Base-by-base conservation (phyloP, 2,329 filamentous ascomycete genomes). In the Diaporthe australafricana region DNA sequence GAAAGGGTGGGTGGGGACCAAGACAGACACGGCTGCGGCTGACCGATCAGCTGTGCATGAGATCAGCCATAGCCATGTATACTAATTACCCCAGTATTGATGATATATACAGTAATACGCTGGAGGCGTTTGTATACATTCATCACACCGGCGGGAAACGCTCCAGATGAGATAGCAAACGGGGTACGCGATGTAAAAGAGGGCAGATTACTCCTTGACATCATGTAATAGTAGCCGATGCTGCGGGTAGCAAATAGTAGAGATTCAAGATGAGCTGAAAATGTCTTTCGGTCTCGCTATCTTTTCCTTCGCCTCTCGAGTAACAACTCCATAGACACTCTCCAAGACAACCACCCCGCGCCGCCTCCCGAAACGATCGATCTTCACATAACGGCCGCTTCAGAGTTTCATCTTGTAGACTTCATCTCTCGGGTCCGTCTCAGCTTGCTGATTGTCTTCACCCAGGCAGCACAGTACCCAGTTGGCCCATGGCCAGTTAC, bases 1-100 rank as follows among this genome's bases (percentile, higher is more conserved):
- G 40, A 17, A 63, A 35, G 42, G n/a, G 60, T 38, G 42, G n/a
- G 60, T 48, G 65, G 50, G 20, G 50, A 55, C 47, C 35, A 27
- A 53, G 16, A 17, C 30, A 30, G n/a, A n/a, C n/a, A n/a, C n/a
- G n/a, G n/a, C n/a, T n/a, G n/a, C 60, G 42, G 60, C 60, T 48
- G 42, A 63, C 42, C 27, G 27, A 63, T 48, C 60, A 63, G 60
- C 60, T 63, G 60, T 42, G 14, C 60, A 60, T n/a, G 9, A 45
- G 56, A 60, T 60, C 56, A 16, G n/a, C 30, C 56, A 45, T 38
- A 45, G 5, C 32, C 5, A 35, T 35, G 32, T 35, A 9, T 35
- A 35, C 32, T n/a, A n/a, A n/a, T n/a, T n/a, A n/a, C n/a, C n/a
- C n/a, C n/a, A n/a, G n/a, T n/a, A n/a, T n/a, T n/a, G n/a, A n/a